Conservation (phyloP, 805 yeast species). For the Suhomyces pyralidae region DNA sequence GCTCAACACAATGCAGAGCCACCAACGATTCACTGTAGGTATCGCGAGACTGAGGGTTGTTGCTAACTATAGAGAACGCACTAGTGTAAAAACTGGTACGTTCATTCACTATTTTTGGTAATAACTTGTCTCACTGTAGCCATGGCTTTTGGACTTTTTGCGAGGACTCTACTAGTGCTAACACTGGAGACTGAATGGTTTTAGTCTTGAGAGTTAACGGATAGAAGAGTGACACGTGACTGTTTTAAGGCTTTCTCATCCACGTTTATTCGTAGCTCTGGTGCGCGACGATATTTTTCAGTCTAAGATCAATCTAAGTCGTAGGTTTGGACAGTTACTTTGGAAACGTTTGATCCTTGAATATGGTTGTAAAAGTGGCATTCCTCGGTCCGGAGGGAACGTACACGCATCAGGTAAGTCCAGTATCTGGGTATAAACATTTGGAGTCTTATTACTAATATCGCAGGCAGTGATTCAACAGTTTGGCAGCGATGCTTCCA, state of each 20-base stretch:
- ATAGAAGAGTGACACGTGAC: background rate
- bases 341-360: background rate
- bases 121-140: constrained; percentile 2
- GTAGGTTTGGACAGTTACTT: background rate
- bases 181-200: constrained; percentile 3
- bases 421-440: no score
- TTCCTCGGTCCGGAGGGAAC: constrained; percentile 91
- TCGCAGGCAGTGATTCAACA: constrained; percentile 48
- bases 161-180: background rate
- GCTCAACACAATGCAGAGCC: constrained; percentile 45
- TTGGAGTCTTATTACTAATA: background rate
- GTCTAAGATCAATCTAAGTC: background rate
- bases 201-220: background rate
- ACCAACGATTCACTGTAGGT: constrained; percentile 40
- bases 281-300: background rate
- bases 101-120: background rate
- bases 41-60: constrained; percentile 13
- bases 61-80: constrained; percentile 5
- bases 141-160: background rate
- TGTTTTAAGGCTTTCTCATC: background rate
- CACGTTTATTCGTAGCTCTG: background rate
- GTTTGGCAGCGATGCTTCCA: constrained; percentile 38
- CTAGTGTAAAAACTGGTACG: background rate
- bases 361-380: constrained; percentile 45
- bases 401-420: constrained; percentile 78